Conservation (phyloP, 371 early-diverging fungal species). For the Mortierella sp. region DNA sequence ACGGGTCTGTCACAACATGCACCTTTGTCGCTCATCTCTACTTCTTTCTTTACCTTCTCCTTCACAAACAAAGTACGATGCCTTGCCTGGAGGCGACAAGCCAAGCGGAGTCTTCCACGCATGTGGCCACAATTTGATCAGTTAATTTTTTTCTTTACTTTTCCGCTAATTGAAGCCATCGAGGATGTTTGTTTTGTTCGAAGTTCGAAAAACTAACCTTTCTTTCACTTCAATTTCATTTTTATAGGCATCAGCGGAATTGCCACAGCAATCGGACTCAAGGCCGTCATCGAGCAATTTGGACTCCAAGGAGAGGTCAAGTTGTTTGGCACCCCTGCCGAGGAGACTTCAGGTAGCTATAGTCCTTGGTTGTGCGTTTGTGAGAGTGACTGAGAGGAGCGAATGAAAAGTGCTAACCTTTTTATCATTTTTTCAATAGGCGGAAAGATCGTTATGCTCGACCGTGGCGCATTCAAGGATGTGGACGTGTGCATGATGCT, state of each 20-base stretch:
- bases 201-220: no score
- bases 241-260: constrained; percentile 78
- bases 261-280: constrained; percentile 72
- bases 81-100: constrained; percentile 27
- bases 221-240: background rate
- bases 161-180: background rate
- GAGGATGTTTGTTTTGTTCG: no score
- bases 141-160: background rate
- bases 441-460: constrained; percentile 79
- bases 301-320: constrained; percentile 70
- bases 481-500: constrained; percentile 84
- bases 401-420: background rate
- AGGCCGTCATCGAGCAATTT: constrained; percentile 64
- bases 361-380: no score
- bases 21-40: no score
- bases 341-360: constrained; percentile 62
- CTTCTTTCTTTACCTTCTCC: no score
- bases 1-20: no score
- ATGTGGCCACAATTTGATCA: constrained; percentile 32
- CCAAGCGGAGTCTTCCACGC: constrained; percentile 14
- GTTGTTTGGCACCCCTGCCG: constrained; percentile 87
- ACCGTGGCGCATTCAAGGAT: constrained; percentile 70
- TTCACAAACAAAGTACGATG: constrained; percentile 25
- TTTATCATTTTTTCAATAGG: constrained; percentile 60
- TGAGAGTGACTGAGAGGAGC: no score